Base-by-base conservation (phyloP, 192 early-diverging fungal species). In the Rhizophagus clarus region DNA sequence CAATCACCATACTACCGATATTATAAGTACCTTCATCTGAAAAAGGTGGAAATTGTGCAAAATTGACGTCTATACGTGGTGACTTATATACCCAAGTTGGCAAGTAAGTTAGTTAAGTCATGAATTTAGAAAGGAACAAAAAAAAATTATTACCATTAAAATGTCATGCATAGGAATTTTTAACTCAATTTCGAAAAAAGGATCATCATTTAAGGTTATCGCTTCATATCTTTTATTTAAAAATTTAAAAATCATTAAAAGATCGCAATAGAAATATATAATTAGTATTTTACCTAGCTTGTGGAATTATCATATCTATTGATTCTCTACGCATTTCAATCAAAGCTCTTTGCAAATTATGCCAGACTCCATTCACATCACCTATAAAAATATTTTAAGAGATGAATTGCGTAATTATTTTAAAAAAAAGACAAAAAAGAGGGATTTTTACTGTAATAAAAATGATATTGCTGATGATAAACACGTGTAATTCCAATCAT, bases 401-500 rank as follows among this genome's bases (percentile, higher is more conserved):
- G 10, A 29, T 62, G 51, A 73, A 17, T 17, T 24, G 31, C 22
- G 28, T 28, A 29, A 70, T 68, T 34, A 26, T 17, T 37, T 11
- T 9, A 0, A 40, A 15, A 61, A 62, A 63, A 6, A 20, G 42
- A 73, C 1, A 20, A 61, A 67, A 24, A 70, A 26, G 3, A 70
- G 8, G 51, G 11, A 31, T 28, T 2, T 74, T 67, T 83, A 90
- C 89, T 42, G 40, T 87, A 85, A 76, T 88, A 89, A 77, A 88
- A 88, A n/a, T 76, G 80, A 40, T 86, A 88, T 61, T 91, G 90
- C 66, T 91, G 88, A 31, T 81, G 74, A 62, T 86, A 89, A 1
- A 91, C 83, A 12, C 90, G 80, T 42, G 83, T 81, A 11, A 91
- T 85, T 15, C 90, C 90, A 45, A 90, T 72, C 89, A 91, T 87